phyloP scores from a whole-genome alignment of 257 asterid genomes.

The Plantago major region DNA sequence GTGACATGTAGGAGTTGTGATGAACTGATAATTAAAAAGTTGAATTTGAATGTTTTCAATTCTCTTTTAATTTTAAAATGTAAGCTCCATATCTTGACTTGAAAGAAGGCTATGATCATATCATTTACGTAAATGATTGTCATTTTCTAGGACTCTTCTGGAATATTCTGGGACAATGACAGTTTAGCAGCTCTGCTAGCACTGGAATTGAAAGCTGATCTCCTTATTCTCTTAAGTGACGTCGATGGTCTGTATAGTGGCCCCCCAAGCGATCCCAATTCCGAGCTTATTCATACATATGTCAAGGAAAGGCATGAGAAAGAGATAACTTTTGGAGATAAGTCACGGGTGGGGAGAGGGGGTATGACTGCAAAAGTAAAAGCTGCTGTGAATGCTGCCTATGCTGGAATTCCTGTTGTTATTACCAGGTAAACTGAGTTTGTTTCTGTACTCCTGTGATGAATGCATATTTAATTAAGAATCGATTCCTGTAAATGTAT shows the following conservation, averaged over 20 bases:
- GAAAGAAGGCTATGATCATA: constrained; percentile 7
- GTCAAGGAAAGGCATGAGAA: constrained; percentile 63
- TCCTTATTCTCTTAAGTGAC: constrained; percentile 81
- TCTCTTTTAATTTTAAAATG: too few relatives aligned
- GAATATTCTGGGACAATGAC: constrained; percentile 93
- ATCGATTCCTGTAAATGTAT: not conserved
- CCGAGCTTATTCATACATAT: constrained; percentile 68
- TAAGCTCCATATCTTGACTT: constrained; percentile 2
- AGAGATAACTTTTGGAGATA: constrained; percentile 69
- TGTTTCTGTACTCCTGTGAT: not conserved
- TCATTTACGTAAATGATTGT: not conserved
- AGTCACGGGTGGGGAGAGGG: constrained; percentile 87
- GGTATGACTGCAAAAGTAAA: constrained; percentile 92
- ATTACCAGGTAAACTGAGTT: constrained; percentile 56
- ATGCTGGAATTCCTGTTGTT: constrained; percentile 82
- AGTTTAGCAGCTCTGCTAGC: constrained; percentile 86
- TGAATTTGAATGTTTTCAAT: too few relatives aligned
- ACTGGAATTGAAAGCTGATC: constrained; percentile 77
- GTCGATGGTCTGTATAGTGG: constrained; percentile 88
- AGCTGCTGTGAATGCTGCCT: constrained; percentile 77
- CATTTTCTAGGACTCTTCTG: constrained; percentile 71
- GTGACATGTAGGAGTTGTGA: too few relatives aligned
- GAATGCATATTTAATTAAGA: not conserved
- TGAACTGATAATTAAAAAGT: too few relatives aligned
- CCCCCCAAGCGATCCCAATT: constrained; percentile 76